Evolutionary conservation across 2,329 filamentous ascomycete species (phyloP), one percentile per base, ranked within the genome.

Genomic region (Magnaporthiopsis poae): DNA sequence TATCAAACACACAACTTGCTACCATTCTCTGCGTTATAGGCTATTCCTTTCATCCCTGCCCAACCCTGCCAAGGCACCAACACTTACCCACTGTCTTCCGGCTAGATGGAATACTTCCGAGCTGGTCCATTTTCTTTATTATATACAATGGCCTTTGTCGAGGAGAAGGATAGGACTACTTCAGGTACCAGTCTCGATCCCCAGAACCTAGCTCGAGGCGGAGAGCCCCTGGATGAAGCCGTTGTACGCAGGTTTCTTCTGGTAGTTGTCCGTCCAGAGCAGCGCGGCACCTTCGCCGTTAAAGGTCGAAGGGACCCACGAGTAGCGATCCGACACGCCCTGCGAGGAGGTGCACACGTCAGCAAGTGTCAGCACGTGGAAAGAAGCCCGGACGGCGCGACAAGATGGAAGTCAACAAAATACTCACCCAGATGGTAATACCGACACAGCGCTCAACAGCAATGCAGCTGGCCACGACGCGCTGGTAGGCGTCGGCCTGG

Each of bases 401-500:
- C 5, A 9, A 9, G 5, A 4, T 35, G 33, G 9, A 35, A 35
- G 33, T 9, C 33, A 35, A 35, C 33, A 35, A 35, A 35, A 35
- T n/a, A n/a, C n/a, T 15, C 66, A 73, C 73, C 72, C 73, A 74
- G 65, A 72, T 67, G 0, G 72, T 74, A 39, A 74, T 70, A 8
- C 73, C 73, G n/a, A 74, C 71, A 59, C 73, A 75, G 27, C 69
- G 67, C 61, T 67, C 5, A 31, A 73, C 70, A 5, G 70, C 69
- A 66, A 73, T 69, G 65, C 73, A 75, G 18, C 71, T 70, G 31
- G 66, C 69, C 8, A 72, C 70, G 13, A 74, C 71, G 11, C 69
- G 68, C 46, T 62, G 74, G 68, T 80, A 84, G 36, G 77, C 77
- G 13, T 72, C 71, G 0, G 78, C 77, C 71, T 84, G 81, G 63